Evolutionary conservation across 2,329 filamentous ascomycete genomes (phyloP).

Genomic region (Xylariaceae sp.): DNA sequence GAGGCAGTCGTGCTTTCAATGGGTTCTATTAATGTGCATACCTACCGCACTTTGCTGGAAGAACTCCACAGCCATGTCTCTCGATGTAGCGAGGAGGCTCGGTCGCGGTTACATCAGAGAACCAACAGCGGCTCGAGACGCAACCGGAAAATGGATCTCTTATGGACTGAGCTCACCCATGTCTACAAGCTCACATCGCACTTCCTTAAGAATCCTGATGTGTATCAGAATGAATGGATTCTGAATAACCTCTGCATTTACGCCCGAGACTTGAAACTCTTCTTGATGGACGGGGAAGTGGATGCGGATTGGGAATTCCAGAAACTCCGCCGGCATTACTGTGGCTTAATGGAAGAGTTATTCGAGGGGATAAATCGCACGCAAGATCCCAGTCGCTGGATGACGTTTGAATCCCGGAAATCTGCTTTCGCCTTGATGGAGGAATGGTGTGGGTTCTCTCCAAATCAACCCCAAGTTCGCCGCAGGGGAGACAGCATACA

Average conservation of each 20-base stretch:
- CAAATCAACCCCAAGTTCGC: constrained; percentile 77
- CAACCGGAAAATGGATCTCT: constrained; percentile 75
- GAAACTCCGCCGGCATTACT: constrained; percentile 86
- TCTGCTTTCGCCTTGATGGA: constrained; percentile 97
- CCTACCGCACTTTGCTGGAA: constrained; percentile 86
- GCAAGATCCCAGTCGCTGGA: constrained; percentile 82
- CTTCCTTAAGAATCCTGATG: constrained; percentile 72
- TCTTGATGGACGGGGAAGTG: constrained; percentile 89
- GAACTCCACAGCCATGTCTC: constrained; percentile 82
- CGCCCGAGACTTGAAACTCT: constrained; percentile 86
- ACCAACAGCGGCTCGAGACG: constrained; percentile 76
- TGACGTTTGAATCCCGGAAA: constrained; percentile 94
- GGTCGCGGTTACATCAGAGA: constrained; percentile 78
- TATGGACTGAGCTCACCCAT: constrained; percentile 92
- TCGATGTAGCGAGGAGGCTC: constrained; percentile 82
- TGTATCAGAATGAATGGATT: constrained; percentile 85
- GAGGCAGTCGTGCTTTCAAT: constrained; percentile 88
- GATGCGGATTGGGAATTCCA: constrained; percentile 95
- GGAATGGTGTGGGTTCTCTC: constrained; percentile 97
- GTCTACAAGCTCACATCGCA: constrained; percentile 92
- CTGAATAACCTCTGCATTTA: constrained; percentile 83
- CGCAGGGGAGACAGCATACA: constrained; percentile 83
- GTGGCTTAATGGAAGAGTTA: constrained; percentile 84
- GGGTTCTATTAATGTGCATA: constrained; percentile 89
- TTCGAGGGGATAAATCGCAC: constrained; percentile 88